Base-by-base conservation (phyloP, 176 grass and related monocot genomes). In the Tuctoria greenei region DNA sequence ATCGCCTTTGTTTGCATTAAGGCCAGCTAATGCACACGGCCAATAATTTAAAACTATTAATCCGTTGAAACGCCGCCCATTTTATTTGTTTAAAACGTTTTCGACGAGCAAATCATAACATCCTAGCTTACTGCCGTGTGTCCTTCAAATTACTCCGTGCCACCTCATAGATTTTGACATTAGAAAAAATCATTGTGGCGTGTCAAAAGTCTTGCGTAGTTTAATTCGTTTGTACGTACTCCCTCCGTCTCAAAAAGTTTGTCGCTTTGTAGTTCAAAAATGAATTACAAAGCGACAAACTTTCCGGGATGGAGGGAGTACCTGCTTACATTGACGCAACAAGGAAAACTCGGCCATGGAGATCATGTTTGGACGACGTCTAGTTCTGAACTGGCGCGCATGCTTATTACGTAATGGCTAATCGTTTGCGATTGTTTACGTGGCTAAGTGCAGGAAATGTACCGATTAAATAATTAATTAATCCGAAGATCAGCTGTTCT, bases 391-490 rank as follows among this genome's bases (percentile, higher is more conserved):
- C 66, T 72, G 34, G 21, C 72, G 67, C 52, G 44, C 35, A 51
- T 18, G 34, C 1, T 61, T 13, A 38, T 5, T 8, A n/a, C n/a
- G n/a, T n/a, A n/a, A 66, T 49, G 7, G 52, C 21, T 18, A 72
- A 51, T 61, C n/a, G n/a, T n/a, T n/a, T n/a, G 5, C n/a, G 2
- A 28, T 72, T 40, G 68, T 81, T 72, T 71, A 80, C 39, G 25
- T 27, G 5, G 9, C 14, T 21, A 24, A 58, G 10, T 58, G 23
- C 55, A 58, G 55, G 55, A 57, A 25, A n/a, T n/a, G n/a, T 54
- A 13, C 4, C 4, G 15, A n/a, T n/a, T n/a, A n/a, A n/a, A n/a
- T 46, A 20, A 6, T 55, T 55, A 55, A 55, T 57, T 57, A 10
- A 57, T 25, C 54, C 54, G 10, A 21, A 10, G 55, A 26, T 13